Evolutionary conservation across 2,329 filamentous ascomycete species (phyloP), one percentile per base, ranked within the genome.

Genomic region (Polychaeton citri): DNA sequence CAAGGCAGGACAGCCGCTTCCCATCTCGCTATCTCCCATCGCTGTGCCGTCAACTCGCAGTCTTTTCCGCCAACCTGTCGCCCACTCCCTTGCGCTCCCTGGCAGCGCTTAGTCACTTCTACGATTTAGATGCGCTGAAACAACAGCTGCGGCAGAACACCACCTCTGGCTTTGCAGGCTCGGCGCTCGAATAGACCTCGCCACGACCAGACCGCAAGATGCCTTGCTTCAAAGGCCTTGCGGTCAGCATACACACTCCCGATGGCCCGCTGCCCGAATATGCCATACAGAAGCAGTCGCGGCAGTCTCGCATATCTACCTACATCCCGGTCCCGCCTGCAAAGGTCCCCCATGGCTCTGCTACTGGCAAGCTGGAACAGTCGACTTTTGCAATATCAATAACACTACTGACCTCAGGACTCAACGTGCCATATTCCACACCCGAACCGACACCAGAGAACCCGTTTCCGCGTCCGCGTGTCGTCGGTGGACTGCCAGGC

Each of bases 221-320:
- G 90, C 90, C 90, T 68, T 96, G 87, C 76, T 98, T 96, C 69
- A 93, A 96, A 70, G 90, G 90, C 64, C 86, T 98, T 65, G 88
- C 90, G 53, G 88, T 96, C 59, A 93, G 84, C 72, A 92, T 96
- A 60, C 90, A 98, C 66, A 77, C 75, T 31, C 73, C 85, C 49
- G 69, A 74, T 48, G 76, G 76, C 31, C 87, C 90, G 47, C 76
- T 98, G 47, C 71, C 86, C 43, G 90, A 98, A 64, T 80, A 93
- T 65, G 88, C 87, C 52, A 81, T 96, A 50, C 88, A 96, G 66
- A 90, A 86, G 58, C 85, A 95, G 62, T 86, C 84, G 39, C 81
- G 85, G 51, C 73, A 85, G 44, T 87, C 84, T 43, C 81, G 90
- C 54, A 95, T 98, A 64, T 94, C 86, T 57, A 86, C 84, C 52